Conservation (phyloP, 768 basidiomycete genomes). For the Kwoniella europaea region DNA sequence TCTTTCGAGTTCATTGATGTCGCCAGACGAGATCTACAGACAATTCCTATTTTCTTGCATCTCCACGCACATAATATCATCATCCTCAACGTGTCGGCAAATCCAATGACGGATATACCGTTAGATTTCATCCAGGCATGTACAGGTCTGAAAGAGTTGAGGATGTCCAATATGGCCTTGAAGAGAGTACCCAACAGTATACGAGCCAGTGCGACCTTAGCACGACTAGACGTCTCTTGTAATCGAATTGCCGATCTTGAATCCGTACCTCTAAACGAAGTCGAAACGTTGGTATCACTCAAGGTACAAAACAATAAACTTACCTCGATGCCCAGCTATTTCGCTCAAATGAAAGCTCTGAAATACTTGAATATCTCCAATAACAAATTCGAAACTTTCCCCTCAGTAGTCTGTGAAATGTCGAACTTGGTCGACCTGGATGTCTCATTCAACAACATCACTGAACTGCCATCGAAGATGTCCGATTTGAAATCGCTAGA, state of each 20-base stretch:
- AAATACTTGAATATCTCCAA: constrained; percentile 89
- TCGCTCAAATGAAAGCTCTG: constrained; percentile 73
- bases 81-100: constrained; percentile 84
- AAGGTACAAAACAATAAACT: constrained; percentile 89
- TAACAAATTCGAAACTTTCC: constrained; percentile 83
- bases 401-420: constrained; percentile 75
- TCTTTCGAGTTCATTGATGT: constrained; percentile 81
- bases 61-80: constrained; percentile 81
- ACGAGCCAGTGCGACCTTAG: constrained; percentile 72
- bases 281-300: constrained; percentile 71
- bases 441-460: constrained; percentile 90
- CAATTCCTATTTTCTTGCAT: constrained; percentile 86
- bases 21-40: constrained; percentile 75
- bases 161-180: constrained; percentile 88
- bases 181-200: constrained; percentile 88
- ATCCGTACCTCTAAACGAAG: constrained; percentile 78
- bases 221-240: constrained; percentile 83
- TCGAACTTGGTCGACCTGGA: constrained; percentile 80
- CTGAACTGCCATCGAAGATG: constrained; percentile 78
- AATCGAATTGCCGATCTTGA: constrained; percentile 90
- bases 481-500: constrained; percentile 72
- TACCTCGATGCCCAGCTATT: constrained; percentile 81
- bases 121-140: constrained; percentile 94
- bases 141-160: constrained; percentile 78
- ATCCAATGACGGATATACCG: constrained; percentile 94